These are phyloP conservation scores for Cladosporium cucumerinum DNA, from an alignment of 2,329 filamentous ascomycete genomes.

Conservation along the genomic window DNA sequence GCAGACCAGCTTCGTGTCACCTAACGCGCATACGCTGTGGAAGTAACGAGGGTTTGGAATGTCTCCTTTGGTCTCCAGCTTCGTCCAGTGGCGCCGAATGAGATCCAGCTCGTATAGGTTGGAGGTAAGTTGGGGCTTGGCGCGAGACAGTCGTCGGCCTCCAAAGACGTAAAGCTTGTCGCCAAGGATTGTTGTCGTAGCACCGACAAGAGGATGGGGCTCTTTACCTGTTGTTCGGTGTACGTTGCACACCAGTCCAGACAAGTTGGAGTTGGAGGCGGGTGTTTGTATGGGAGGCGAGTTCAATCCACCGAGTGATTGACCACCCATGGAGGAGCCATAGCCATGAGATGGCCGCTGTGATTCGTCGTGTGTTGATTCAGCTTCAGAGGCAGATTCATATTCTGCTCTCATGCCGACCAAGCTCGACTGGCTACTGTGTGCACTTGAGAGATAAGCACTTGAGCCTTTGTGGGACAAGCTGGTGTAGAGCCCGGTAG, in stretches of 20 bases:
- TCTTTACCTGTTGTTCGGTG: constrained; percentile 85
- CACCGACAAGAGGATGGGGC: constrained; percentile 86
- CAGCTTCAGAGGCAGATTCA: constrained; percentile 39
- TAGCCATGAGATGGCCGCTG: constrained; percentile 26
- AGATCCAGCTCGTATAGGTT: constrained; percentile 93
- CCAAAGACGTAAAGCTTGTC: constrained; percentile 98
- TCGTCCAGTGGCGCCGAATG: constrained; percentile 88
- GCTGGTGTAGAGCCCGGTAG: constrained; percentile 40
- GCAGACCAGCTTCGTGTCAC: constrained; percentile 94
- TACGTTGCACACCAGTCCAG: constrained; percentile 66
- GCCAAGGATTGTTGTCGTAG: constrained; percentile 89
- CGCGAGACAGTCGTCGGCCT: constrained; percentile 80
- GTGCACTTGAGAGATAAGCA: constrained; percentile 40
- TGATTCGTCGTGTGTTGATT: constrained; percentile 29
- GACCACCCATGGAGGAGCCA: constrained; percentile 48
- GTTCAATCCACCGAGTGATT: constrained; percentile 53
- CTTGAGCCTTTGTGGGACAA: constrained; percentile 35
- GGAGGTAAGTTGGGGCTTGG: constrained; percentile 77
- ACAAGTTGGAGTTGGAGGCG: constrained; percentile 56
- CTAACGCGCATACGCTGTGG: constrained; percentile 89
- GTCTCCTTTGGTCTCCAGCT: constrained; percentile 78
- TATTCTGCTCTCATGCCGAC: constrained; percentile 41
- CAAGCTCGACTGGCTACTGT: constrained; percentile 48
- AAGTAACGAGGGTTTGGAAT: constrained; percentile 91
- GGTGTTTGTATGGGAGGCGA: constrained; percentile 29